These are phyloP conservation scores for Ambispora gerdemannii DNA, from an alignment of 192 early-diverging fungal species.

Conservation along the genomic window DNA sequence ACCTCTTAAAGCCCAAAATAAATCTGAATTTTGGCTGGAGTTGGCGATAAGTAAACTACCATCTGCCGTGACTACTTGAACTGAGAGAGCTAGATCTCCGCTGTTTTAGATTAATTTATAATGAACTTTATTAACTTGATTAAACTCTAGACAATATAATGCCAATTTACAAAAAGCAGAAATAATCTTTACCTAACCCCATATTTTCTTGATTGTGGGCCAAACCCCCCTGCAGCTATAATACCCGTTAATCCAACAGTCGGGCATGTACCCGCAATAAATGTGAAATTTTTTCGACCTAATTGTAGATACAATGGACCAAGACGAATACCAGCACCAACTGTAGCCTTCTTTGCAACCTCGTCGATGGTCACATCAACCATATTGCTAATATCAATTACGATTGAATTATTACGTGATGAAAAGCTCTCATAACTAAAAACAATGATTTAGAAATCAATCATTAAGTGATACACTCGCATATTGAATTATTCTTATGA, in stretches of 20 bases:
- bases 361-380: slow-evolving; percentile 24
- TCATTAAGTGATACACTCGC: too few species aligned
- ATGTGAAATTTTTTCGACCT: slow-evolving; percentile 33
- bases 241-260: slow-evolving; percentile 52
- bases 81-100: slow-evolving; percentile 50
- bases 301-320: slow-evolving; percentile 47
- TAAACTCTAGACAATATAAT: too few species aligned
- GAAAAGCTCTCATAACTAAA: slow-evolving; percentile 12
- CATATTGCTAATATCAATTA: slow-evolving; percentile 49
- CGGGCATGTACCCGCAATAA: slow-evolving; percentile 46
- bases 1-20: slow-evolving; percentile 64
- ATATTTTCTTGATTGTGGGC: slow-evolving; percentile 41
- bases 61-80: slow-evolving; percentile 50
- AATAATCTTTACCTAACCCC: slow-evolving; percentile 35
- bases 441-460: neutral
- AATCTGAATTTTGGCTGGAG: slow-evolving; percentile 41
- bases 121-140: too few species aligned
- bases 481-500: too few species aligned
- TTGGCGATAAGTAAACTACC: slow-evolving; percentile 42
- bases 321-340: slow-evolving; percentile 48
- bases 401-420: slow-evolving; percentile 37
- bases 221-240: slow-evolving; percentile 50
- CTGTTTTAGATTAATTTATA: slow-evolving; percentile 44
- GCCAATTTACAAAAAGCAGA: too few species aligned
- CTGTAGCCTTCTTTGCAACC: slow-evolving; percentile 28